Evolutionary conservation across 2,329 filamentous ascomycete genomes (phyloP), one percentile per base, ranked within the genome.

Genomic region (Botrytis sinoallii): DNA sequence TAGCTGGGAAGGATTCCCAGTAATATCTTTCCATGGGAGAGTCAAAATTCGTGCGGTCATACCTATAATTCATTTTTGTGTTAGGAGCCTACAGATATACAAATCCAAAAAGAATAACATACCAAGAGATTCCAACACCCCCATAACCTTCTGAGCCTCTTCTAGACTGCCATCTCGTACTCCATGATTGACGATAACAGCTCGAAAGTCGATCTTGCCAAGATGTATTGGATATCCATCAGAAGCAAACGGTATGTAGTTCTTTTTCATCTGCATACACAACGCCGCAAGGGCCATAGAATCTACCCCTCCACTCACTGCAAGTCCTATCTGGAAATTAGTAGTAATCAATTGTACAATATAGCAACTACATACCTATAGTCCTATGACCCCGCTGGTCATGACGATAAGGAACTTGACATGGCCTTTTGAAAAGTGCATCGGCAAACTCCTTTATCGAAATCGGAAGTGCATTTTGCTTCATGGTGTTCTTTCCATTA

Each of bases 211-310:
- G 52, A 44, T 44, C 73, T 70, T 72, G 67, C 22, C 68, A 35
- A 40, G 57, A 57, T 57, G 42, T 59, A 44, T 63, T 32, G 70
- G 66, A 44, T 48, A 32, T 29, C 29, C 52, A 42, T 46, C 52
- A 42, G 40, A 64, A 65, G 72, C 72, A 29, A 22, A 63, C 16
- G 57, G 60, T 57, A 59, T 59, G n/a, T 69, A 42, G 14, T 55
- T 72, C 40, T 57, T 77, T 71, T 72, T 72, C 83, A 82, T 52
- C 87, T 78, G 64, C 67, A 85, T 86, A 80, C 92, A 93, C 52
- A 98, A 87, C 75, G 86, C 90, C 72, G 94, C 94, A 75, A 99
- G 85, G 42, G 95, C 95, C 95, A 98, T 99, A n/a, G 95, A 98
- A 82, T 99, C 96, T 57, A 96, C 93, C 12, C 96, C 96, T 38